phyloP scores from a whole-genome alignment of 2,329 filamentous ascomycete genomes.

The Monosporascus sp. region DNA sequence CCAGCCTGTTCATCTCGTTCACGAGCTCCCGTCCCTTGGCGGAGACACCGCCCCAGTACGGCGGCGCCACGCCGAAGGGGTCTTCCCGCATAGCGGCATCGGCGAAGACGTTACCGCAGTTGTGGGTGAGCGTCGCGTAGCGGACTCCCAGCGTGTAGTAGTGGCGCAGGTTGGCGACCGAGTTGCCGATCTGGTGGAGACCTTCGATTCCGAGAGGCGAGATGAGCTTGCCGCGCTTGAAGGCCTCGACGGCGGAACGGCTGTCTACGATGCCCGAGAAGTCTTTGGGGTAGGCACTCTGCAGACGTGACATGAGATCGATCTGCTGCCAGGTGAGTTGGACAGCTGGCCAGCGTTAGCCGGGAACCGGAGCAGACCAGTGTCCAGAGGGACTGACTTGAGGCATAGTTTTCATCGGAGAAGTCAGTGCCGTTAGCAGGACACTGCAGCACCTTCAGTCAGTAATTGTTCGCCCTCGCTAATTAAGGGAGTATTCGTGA shows the following conservation, averaged over 20 bases:
- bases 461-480: too few species aligned
- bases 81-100: conserved; percentile 69
- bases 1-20: conserved; percentile 87
- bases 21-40: conserved; percentile 64
- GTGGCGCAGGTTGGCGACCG: conserved; percentile 65
- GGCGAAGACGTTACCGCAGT: conserved; percentile 86
- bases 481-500: too few species aligned
- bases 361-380: not conserved
- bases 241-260: conserved; percentile 56
- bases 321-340: conserved; percentile 62
- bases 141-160: conserved; percentile 77
- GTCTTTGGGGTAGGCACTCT: conserved; percentile 38
- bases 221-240: conserved; percentile 60
- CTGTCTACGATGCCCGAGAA: conserved; percentile 64
- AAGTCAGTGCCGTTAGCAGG: conserved; percentile 69
- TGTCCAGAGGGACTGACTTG: conserved; percentile 43
- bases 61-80: conserved; percentile 45
- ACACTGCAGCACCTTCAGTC: conserved; percentile 38
- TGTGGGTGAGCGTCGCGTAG: conserved; percentile 87
- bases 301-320: conserved; percentile 58
- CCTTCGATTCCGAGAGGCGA: conserved; percentile 81
- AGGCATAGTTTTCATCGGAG: conserved; percentile 65
- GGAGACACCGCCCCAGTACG: conserved; percentile 69
- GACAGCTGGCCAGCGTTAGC: conserved; percentile 50
- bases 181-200: conserved; percentile 90